Conservation (phyloP, 495 filamentous ascomycete species). For the Talaromyces proteolyticus region DNA sequence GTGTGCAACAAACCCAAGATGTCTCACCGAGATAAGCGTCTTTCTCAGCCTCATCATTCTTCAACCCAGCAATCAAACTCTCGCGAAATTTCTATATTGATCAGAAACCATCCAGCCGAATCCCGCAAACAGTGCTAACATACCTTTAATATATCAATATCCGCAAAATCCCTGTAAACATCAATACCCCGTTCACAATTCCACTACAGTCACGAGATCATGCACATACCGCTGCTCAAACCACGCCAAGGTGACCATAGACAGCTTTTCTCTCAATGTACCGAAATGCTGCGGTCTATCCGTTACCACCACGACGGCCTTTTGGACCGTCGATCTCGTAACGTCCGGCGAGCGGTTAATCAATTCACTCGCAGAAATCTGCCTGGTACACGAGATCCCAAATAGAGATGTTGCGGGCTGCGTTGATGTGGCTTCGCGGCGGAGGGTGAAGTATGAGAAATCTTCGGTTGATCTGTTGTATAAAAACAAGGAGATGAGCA, state of each 20-base stretch:
- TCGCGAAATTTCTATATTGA: conserved; percentile 76
- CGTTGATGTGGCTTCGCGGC: conserved; percentile 53
- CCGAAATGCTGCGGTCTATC: conserved; percentile 80
- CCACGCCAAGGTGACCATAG: conserved; percentile 90
- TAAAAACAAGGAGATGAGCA: neutral
- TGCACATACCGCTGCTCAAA: conserved; percentile 95
- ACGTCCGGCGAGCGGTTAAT: conserved; percentile 78
- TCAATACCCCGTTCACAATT: conserved; percentile 14
- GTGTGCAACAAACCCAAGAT: neutral
- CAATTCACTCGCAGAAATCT: conserved; percentile 75
- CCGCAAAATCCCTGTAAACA: conserved; percentile 57
- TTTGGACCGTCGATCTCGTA: conserved; percentile 92
- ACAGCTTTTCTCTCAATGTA: conserved; percentile 74
- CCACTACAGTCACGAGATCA: conserved; percentile 1
- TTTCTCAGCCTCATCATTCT: conserved; percentile 63
- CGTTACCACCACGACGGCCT: conserved; percentile 95
- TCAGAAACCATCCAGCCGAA: conserved; percentile 9
- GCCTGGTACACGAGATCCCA: conserved; percentile 91
- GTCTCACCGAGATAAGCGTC: conserved; percentile 79
- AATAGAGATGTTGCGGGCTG: conserved; percentile 79
- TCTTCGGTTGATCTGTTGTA: conserved; percentile 61
- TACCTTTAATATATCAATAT: conserved; percentile 67
- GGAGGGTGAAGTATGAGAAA: conserved; percentile 96
- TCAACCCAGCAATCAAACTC: conserved; percentile 62
- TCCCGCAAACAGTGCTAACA: conserved; percentile 10